Evolutionary conservation across 208 protist genomes (phyloP), one percentile per base, ranked within the genome.

Genomic region (Entamoeba dispar): DNA sequence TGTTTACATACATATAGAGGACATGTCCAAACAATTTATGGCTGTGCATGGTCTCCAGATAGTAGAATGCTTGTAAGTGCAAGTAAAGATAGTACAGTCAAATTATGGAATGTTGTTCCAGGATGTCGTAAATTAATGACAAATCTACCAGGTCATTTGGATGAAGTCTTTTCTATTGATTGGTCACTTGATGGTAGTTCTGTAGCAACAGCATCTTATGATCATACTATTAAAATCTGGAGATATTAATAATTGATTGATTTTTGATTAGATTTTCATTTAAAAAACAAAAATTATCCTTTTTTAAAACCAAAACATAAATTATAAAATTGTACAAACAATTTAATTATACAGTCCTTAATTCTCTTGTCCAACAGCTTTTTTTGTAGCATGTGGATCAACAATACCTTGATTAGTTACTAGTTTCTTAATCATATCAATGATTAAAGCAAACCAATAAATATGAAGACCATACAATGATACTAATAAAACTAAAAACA

Each of bases 81-180:
- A 27, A 97, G 96, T 93, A 98, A 98, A 93, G 98, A 99, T 95
- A 97, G 97, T 49, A 99, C 98, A 8, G 93, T 98, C 19, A 99
- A 99, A 95, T 92, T 96, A 93, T 99, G 97, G 98, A 97, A 97
- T 57, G 94, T 98, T 27, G 95, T 96, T 47, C 31, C 31, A 38
- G 47, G 19, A 27, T 12, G 38, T 50, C 95, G 96, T 31, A 97
- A 98, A 95, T 95, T 99, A 7, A 93, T 97, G 4, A 95, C 97
- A 57, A 98, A 99, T 93, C 96, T 99, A 93, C 97, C 98, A 7
- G 98, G 98, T 22, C 98, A 99, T 95, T 96, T 96, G 22, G 98
- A 99, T 94, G 98, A 99, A 95, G 98, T 97, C 22, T 97, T 95
- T 92, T 95, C 97, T 31, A 97, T 98, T 2, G 98, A 99, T 96